phyloP scores from a whole-genome alignment of 257 asterid species.

The Nicotiana noctiflora region DNA sequence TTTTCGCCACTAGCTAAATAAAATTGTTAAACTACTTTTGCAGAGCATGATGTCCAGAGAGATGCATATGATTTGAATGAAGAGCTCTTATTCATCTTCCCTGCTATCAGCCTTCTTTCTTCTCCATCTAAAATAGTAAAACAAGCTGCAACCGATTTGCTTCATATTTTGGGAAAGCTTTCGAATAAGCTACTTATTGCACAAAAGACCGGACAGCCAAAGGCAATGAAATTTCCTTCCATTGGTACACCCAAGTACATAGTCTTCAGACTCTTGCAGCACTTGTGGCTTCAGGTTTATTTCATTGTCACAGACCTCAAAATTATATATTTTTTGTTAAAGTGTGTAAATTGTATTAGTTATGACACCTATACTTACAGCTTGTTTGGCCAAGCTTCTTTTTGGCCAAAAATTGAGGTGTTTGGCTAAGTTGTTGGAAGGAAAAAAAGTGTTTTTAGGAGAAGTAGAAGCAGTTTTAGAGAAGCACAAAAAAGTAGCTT shows the following conservation, averaged over 20 bases:
- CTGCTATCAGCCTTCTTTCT: constrained; percentile 74
- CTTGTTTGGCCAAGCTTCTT: no score
- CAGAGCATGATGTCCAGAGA: constrained; percentile 40
- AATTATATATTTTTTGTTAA: background rate
- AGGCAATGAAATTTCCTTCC: constrained; percentile 25
- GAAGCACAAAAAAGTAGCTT: no score
- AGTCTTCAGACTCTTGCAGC: constrained; percentile 50
- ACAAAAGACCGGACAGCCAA: constrained; percentile 26
- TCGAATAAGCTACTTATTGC: constrained; percentile 37
- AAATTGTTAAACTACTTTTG: constrained; percentile 22
- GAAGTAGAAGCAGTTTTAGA: no score
- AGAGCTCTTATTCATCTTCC: constrained; percentile 82
- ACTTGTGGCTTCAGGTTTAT: constrained; percentile 76
- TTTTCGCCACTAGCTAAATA: background rate
- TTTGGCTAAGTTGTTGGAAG: no score
- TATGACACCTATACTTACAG: background rate
- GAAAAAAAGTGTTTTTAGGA: no score
- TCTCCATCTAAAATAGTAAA: constrained; percentile 73
- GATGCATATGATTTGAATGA: constrained; percentile 44
- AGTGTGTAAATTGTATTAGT: background rate
- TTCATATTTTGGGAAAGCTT: constrained; percentile 54
- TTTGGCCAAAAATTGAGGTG: no score
- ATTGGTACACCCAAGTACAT: constrained; percentile 51
- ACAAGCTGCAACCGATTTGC: constrained; percentile 54
- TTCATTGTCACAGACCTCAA: constrained; percentile 16